Evolutionary conservation across 2,329 filamentous ascomycete species (phyloP).

Genomic region (Fulvia fulva): DNA sequence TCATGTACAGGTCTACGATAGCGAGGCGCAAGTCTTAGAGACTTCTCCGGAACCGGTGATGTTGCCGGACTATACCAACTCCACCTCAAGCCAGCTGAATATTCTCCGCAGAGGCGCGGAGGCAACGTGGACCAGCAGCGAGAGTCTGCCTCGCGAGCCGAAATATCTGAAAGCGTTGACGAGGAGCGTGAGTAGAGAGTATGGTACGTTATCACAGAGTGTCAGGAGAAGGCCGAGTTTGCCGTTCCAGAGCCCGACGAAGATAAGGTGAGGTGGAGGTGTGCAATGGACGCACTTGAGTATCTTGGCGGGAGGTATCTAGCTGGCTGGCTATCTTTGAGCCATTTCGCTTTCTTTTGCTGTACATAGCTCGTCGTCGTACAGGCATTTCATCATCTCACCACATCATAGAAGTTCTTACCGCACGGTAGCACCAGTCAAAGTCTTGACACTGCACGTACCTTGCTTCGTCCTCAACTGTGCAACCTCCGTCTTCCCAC

Average conservation of each 20-base stretch:
- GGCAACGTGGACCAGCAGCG: constrained; percentile 14
- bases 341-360: constrained; percentile 1
- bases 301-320: background rate
- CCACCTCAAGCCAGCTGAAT: constrained; percentile 9
- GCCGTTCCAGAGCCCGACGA: constrained; percentile 25
- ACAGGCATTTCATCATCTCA: background rate
- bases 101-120: constrained; percentile 13
- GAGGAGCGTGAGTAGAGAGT: constrained; percentile 23
- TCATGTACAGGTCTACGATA: constrained; percentile 23
- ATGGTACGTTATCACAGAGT: constrained; percentile 29
- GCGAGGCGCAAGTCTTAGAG: constrained; percentile 20
- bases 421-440: constrained; percentile 77
- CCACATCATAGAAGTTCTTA: background rate
- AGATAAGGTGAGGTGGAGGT: constrained; percentile 8
- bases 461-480: constrained; percentile 75
- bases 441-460: constrained; percentile 74
- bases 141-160: constrained; percentile 9
- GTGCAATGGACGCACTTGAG: too few relatives aligned
- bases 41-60: constrained; percentile 22
- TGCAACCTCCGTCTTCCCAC: constrained; percentile 52
- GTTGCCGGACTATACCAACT: constrained; percentile 15
- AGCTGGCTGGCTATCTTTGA: background rate
- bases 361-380: background rate
- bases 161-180: constrained; percentile 25
- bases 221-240: constrained; percentile 23